These are phyloP conservation scores for Echites panduratus DNA, from an alignment of 257 asterid genomes.

Conservation along the genomic window DNA sequence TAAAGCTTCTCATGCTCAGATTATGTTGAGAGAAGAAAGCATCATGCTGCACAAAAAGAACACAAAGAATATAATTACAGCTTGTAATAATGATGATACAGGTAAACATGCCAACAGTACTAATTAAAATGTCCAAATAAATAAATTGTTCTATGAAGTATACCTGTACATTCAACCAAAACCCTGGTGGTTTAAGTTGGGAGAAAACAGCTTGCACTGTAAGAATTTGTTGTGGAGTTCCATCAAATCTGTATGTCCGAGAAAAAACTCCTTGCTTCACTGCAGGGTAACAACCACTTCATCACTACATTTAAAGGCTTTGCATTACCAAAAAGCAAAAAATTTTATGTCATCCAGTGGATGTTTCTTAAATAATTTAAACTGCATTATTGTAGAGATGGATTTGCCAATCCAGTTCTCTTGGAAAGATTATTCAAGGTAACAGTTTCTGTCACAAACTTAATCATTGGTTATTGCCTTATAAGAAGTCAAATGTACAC, in stretches of 20 bases:
- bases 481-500: neutral
- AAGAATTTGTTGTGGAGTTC: slow-evolving; percentile 29
- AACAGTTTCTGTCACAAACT: neutral
- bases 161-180: slow-evolving; percentile 77
- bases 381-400: neutral
- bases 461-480: neutral
- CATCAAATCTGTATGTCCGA: slow-evolving; percentile 42
- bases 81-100: neutral
- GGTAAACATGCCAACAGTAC: neutral
- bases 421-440: neutral
- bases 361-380: neutral
- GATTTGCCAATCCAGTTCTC: neutral
- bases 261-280: slow-evolving; percentile 54
- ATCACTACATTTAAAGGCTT: slow-evolving; percentile 7
- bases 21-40: slow-evolving; percentile 67
- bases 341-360: neutral
- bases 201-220: slow-evolving; percentile 34
- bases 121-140: neutral
- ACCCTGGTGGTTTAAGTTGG: slow-evolving; percentile 30
- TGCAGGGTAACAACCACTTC: slow-evolving; percentile 29
- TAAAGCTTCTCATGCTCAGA: slow-evolving; percentile 63
- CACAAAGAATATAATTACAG: slow-evolving; percentile 8
- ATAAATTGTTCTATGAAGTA: neutral
- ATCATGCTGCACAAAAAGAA: slow-evolving; percentile 53
- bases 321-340: neutral